phyloP scores from a whole-genome alignment of 2,329 filamentous ascomycete species.

The Xylariaceae sp. region DNA sequence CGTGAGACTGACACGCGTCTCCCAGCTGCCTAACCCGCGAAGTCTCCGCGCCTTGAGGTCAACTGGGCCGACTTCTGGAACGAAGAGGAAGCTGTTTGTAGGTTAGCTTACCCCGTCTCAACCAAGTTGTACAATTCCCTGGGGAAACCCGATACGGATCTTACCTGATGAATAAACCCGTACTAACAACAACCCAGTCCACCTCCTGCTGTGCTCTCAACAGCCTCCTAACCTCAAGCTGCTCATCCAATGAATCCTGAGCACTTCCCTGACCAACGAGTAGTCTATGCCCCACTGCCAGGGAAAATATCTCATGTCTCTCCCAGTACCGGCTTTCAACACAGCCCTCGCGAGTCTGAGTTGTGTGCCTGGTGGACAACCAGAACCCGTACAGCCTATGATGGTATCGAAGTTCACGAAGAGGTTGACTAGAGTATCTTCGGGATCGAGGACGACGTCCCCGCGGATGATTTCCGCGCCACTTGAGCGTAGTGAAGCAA shows the following conservation, averaged over 20 bases:
- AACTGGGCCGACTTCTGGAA: conserved; percentile 59
- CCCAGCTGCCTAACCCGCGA: conserved; percentile 58
- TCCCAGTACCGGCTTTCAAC: conserved; percentile 34
- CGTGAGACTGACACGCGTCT: conserved; percentile 59
- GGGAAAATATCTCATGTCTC: conserved; percentile 51
- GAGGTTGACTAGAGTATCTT: conserved; percentile 35
- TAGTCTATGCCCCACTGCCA: conserved; percentile 77
- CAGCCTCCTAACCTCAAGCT: conserved; percentile 53
- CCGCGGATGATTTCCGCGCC: conserved; percentile 40
- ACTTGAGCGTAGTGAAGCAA: conserved; percentile 35
- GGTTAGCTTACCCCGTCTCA: neutral
- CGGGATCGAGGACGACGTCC: conserved; percentile 35
- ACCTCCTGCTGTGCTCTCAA: conserved; percentile 45
- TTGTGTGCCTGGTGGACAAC: conserved; percentile 51
- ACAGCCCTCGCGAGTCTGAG: conserved; percentile 54
- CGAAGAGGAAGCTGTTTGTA: conserved; percentile 62
- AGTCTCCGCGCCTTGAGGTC: conserved; percentile 41
- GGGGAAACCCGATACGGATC: neutral
- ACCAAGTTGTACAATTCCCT: neutral
- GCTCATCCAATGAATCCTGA: conserved; percentile 66
- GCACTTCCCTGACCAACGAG: conserved; percentile 53
- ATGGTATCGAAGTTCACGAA: conserved; percentile 50
- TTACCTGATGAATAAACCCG: conserved; percentile 55
- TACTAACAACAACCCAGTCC: conserved; percentile 63
- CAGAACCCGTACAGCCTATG: conserved; percentile 60